Conservation (phyloP, 768 basidiomycete species). For the Termitomyces titanicus region DNA sequence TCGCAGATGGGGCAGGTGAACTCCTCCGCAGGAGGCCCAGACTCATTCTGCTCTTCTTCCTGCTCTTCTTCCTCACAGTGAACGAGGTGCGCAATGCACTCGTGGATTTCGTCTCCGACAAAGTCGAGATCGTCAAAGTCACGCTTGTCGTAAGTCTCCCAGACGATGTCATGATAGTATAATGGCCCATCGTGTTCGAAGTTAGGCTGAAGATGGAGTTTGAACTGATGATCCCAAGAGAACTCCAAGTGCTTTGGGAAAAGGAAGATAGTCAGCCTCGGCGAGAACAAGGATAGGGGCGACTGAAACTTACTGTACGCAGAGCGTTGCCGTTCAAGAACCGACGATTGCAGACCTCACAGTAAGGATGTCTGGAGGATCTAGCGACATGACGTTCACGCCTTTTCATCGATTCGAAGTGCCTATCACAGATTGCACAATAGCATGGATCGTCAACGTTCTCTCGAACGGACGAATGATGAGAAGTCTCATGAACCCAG, state of each 20-base stretch:
- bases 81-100: constrained; percentile 4
- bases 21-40: neutral
- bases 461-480: no score
- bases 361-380: neutral
- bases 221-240: neutral
- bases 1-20: constrained; percentile 10
- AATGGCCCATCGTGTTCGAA: neutral
- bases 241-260: neutral
- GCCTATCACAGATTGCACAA: constrained; percentile 3
- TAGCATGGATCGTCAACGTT: neutral
- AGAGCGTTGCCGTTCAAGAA: constrained; percentile 7
- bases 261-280: neutral
- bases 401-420: neutral
- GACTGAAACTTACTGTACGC: neutral
- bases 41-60: constrained; percentile 8
- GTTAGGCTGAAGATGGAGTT: neutral
- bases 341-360: neutral
- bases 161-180: neutral
- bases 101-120: neutral
- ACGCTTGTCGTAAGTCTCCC: neutral
- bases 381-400: constrained; percentile 5
- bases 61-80: neutral
- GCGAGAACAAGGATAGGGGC: neutral
- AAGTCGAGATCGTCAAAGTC: constrained; percentile 1
- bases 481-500: neutral